These are phyloP conservation scores for Talaromyces proteolyticus DNA, from an alignment of 495 filamentous ascomycete species.

Conservation along the genomic window DNA sequence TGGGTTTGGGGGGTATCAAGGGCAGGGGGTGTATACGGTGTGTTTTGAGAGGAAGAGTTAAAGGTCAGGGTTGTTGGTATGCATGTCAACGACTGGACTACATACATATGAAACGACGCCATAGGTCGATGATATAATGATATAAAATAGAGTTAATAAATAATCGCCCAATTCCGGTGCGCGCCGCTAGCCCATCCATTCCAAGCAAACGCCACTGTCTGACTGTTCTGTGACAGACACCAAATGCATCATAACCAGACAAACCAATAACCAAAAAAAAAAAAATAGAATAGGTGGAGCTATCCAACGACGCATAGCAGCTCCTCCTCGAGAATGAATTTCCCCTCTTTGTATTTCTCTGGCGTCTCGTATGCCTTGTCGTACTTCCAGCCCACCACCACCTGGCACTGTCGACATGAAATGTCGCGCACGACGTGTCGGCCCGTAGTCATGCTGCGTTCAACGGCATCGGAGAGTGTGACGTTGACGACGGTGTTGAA, in stretches of 20 bases:
- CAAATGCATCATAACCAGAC: too few species aligned
- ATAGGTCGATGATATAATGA: too few species aligned
- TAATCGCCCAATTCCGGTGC: background rate
- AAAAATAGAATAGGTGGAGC: too few species aligned
- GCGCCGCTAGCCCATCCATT: background rate
- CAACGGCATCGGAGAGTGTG: conserved; percentile 67
- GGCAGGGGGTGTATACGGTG: conserved; percentile 77
- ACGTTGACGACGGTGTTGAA: conserved; percentile 94
- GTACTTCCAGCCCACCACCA: conserved; percentile 97
- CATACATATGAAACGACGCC: background rate
- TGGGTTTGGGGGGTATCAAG: conserved; percentile 79
- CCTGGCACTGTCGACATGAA: conserved; percentile 77
- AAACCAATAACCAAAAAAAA: too few species aligned
- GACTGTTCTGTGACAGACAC: background rate
- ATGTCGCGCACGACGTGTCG: conserved; percentile 93
- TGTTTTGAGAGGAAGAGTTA: conserved; percentile 50
- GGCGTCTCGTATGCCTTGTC: conserved; percentile 87
- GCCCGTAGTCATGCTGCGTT: conserved; percentile 99
- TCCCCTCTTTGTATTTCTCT: conserved; percentile 99
- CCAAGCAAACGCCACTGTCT: too few species aligned
- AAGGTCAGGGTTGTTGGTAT: background rate
- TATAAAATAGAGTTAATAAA: background rate
- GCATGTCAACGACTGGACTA: too few species aligned
- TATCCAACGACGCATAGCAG: conserved; percentile 72
- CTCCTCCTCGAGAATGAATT: conserved; percentile 95